phyloP scores from a whole-genome alignment of 2,329 filamentous ascomycete species.

The Apiospora marii region DNA sequence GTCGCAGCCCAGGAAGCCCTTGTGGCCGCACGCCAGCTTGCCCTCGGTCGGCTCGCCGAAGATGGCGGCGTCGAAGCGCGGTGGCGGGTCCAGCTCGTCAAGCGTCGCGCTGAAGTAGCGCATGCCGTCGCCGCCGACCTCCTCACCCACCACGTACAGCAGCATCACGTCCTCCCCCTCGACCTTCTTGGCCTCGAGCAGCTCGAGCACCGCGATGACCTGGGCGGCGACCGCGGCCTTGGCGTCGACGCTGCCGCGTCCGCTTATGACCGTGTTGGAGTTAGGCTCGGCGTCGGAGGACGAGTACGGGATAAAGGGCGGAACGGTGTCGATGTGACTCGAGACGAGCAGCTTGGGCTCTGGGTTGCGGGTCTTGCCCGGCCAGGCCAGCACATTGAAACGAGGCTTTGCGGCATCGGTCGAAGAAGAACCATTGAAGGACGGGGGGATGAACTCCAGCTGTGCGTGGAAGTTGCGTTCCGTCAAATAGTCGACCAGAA shows the following conservation, averaged over 20 bases:
- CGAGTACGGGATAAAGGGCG: slow-evolving; percentile 75
- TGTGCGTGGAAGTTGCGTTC: slow-evolving; percentile 52
- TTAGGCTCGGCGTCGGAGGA: slow-evolving; percentile 56
- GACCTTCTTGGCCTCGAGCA: slow-evolving; percentile 53
- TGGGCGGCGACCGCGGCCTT: slow-evolving; percentile 77
- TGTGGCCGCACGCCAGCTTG: slow-evolving; percentile 89
- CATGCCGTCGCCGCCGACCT: slow-evolving; percentile 85
- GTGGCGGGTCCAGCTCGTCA: slow-evolving; percentile 43
- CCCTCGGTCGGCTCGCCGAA: slow-evolving; percentile 95
- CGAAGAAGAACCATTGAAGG: slow-evolving; percentile 25
- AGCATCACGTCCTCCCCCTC: slow-evolving; percentile 62
- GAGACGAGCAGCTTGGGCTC: slow-evolving; percentile 71
- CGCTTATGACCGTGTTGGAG: slow-evolving; percentile 64
- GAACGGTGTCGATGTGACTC: slow-evolving; percentile 84
- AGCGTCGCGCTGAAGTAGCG: slow-evolving; percentile 52
- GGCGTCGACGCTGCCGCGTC: slow-evolving; percentile 78
- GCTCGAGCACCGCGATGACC: slow-evolving; percentile 69
- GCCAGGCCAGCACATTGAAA: slow-evolving; percentile 82
- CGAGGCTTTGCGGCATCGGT: slow-evolving; percentile 46
- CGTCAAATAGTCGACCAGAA: slow-evolving; percentile 72
- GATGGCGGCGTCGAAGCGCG: slow-evolving; percentile 70
- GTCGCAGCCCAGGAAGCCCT: slow-evolving; percentile 77
- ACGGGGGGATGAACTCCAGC: slow-evolving; percentile 50
- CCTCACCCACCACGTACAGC: slow-evolving; percentile 82
- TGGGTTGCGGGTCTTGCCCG: slow-evolving; percentile 52